Evolutionary conservation across 1,284 basidiomycete species (phyloP).

Genomic region (Rhodofomes roseus): DNA sequence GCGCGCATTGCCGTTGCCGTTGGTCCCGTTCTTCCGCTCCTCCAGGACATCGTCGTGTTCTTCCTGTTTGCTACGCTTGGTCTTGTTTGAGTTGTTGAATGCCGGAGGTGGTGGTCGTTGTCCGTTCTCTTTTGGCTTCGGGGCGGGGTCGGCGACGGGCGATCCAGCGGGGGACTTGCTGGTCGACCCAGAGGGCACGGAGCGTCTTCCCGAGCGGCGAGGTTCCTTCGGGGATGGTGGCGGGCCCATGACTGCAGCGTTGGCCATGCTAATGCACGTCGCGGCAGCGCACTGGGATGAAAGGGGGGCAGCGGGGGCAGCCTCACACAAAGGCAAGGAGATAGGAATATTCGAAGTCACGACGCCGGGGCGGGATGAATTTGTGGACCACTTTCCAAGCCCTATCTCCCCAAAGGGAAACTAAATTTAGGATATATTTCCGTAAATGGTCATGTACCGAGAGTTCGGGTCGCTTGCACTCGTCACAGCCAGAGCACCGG

Average conservation of each 20-base stretch:
- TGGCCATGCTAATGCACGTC: constrained; percentile 22
- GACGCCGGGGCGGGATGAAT: neutral
- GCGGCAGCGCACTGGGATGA: constrained; percentile 12
- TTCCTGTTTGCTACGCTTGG: constrained; percentile 70
- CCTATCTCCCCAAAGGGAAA: neutral
- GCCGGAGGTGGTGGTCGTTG: constrained; percentile 43
- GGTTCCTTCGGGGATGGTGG: constrained; percentile 74
- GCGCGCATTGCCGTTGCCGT: constrained; percentile 40
- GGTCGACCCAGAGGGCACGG: constrained; percentile 59
- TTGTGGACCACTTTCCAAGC: neutral
- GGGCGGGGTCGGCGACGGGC: constrained; percentile 46
- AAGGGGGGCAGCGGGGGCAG: neutral
- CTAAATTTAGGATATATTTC: neutral
- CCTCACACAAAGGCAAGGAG: constrained; percentile 4
- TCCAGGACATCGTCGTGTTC: constrained; percentile 62
- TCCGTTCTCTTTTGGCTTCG: constrained; percentile 36
- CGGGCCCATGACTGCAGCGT: constrained; percentile 55
- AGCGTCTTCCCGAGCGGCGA: constrained; percentile 70
- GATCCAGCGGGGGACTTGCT: constrained; percentile 72
- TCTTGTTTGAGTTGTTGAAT: constrained; percentile 39
- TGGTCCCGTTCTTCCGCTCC: constrained; percentile 43
- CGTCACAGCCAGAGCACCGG: constrained; percentile 1
- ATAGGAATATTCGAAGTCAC: constrained; percentile 8
- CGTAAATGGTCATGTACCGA: neutral
- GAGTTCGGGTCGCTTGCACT: neutral